Base-by-base conservation (phyloP, 495 filamentous ascomycete genomes). In the Aspergillus bertholletiae region DNA sequence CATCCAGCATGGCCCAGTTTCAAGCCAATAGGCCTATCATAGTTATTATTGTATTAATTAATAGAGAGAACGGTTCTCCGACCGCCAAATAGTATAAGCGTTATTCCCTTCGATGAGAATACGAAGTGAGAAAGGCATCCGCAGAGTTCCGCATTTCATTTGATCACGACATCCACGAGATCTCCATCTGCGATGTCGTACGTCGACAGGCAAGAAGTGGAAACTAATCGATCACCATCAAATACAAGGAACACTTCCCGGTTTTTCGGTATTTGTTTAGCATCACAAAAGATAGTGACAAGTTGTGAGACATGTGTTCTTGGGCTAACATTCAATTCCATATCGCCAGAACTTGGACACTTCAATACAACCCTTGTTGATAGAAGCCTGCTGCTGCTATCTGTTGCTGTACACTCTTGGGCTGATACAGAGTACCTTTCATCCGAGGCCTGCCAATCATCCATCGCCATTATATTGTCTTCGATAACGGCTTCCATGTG, bases 161-260 rank as follows among this genome's bases (percentile, higher is more conserved):
- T 84, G 50, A 92, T 60, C 56, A 86, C 77, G 46, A 93, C 88
- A 64, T 96, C 91, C 34, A 96, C 64, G 49, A 83, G 77, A 62
- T 95, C 92, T 68, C 85, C 77, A 60, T 97, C 88, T 13, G 80
- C 80, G 35, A 97, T 76, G 12, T 95, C 92, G n/a, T 88, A 76
- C 34, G 88, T 84, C 18, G 66, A 72, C 5, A 96, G 73, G 22
- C 75, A 78, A 24, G 79, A 77, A 5, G 81, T 74, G 0, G 84
- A 78, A 1, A 84, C 79, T 21, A 96, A 68, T 41, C 73, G 70
- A 43, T 96, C 92, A 17, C 93, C 93, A 57, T 97, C 93, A 68
- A 93, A 94, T 47, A 79, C 70, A 0, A 96, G 72, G 12, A 77
- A 77, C 15, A 96, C 71, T 1, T 75, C 65, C 45, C 78, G 77